Base-by-base conservation (phyloP, 1,139 yeast genomes). In the Hyphopichia khmerensis region DNA sequence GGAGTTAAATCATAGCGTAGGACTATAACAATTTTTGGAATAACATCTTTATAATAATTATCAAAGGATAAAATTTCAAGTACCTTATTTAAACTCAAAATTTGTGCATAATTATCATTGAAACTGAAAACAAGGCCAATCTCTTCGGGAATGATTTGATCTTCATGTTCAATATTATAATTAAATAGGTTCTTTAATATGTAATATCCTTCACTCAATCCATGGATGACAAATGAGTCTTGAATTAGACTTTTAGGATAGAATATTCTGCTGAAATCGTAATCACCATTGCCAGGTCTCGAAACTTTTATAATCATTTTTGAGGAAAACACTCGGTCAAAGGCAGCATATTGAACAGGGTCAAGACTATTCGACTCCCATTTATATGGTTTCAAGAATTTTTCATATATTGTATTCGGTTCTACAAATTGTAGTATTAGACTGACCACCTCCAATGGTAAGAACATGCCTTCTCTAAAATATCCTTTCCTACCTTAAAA, bases 31-130 rank as follows among this genome's bases (percentile, higher is more conserved):
- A 52, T 42, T 9, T 38, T 33, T 2, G 55, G 54, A 2, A 48
- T 44, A 16, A 45, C 31, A 24, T 45, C 48, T 13, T 45, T 45
- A 41, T 50, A 47, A 40, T 47, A 51, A 37, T 44, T 48, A 38
- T 56, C 62, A 37, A 56, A 47, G 10, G 56, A 47, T 10, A 60
- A 45, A 16, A 56, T 35, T 39, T 59, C 63, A 14, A 59, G 37
- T 1, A 52, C 40, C 41, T 50, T 53, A n/a, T 47, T 34, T 23
- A 52, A 51, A 27, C 44, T 40, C 17, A 47, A 48, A 9, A 42
- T 30, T 24, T 48, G 48, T 2, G 6, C 11, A 17, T n/a, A 13
- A n/a, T 10, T n/a, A 14, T 36, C 39, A 14, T 11, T 13, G 18
- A 27, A 36, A 19, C 38, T 37, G 36, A 55, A 50, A 14, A 45